Conservation (phyloP, 225 moss, liverwort and hornwort species). For the Straminergon stramineum region DNA sequence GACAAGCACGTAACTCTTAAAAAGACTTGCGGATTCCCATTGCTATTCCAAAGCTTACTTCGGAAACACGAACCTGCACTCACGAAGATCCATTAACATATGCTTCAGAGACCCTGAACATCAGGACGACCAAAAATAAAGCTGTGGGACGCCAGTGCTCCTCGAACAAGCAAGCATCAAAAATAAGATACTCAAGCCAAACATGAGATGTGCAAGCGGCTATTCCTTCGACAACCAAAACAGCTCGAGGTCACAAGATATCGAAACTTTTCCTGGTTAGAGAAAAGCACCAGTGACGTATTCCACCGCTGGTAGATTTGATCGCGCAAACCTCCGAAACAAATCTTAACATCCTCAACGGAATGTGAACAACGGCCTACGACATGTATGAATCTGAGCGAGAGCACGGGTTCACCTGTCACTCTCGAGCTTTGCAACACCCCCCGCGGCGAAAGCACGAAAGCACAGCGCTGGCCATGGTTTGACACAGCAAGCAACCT, state of each 20-base stretch:
- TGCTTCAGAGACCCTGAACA: neutral
- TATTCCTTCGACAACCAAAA: neutral
- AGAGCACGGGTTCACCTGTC: neutral
- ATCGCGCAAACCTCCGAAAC: neutral
- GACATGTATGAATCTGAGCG: neutral
- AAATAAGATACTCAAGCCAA: neutral
- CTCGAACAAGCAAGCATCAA: neutral
- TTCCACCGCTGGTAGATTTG: neutral
- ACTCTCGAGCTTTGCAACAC: neutral
- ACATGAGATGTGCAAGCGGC: neutral
- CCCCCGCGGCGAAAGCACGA: neutral
- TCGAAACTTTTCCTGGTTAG: no score
- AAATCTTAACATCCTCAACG: neutral
- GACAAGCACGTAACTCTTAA: neutral
- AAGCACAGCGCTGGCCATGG: neutral
- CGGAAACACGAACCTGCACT: neutral
- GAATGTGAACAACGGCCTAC: neutral
- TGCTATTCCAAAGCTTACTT: neutral
- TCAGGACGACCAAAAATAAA: neutral
- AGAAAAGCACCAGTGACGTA: no score
- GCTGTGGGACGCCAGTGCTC: no score
- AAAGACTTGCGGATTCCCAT: neutral
- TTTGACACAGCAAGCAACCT: neutral
- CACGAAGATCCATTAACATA: neutral
- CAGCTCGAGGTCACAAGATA: neutral